Percentiles rank a stretch among this genome's conserved stretches.
Conservation (phyloP, 495 filamentous ascomycete species). For the Penicillium roqueforti region DNA sequence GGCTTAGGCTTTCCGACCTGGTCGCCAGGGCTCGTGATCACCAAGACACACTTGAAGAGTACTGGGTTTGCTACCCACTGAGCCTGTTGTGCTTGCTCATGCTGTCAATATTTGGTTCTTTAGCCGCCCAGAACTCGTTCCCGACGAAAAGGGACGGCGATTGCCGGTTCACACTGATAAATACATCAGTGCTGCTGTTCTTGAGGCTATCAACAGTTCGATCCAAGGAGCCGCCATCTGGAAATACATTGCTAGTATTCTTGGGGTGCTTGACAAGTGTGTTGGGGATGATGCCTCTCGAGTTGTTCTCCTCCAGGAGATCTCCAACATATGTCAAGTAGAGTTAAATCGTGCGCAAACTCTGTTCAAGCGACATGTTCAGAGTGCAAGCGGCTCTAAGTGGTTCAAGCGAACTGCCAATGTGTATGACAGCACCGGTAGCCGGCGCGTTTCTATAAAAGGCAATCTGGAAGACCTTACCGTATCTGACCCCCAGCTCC, state of each 20-base stretch:
- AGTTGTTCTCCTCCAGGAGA: background rate
- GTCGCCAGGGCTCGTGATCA: background rate
- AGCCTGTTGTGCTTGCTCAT: background rate
- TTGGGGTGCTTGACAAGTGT: background rate
- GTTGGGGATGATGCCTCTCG: background rate
- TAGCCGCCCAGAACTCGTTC: background rate
- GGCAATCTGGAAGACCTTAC: background rate
- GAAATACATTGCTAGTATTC: background rate
- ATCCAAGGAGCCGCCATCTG: background rate
- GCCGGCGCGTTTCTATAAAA: background rate
- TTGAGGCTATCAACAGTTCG: background rate
- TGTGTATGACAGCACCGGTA: background rate
- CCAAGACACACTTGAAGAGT: background rate
- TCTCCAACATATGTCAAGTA: background rate
- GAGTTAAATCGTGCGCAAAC: background rate
- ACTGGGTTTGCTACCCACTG: background rate
- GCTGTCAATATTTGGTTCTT: background rate
- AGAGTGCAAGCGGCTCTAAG: background rate
- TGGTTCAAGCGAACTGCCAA: background rate
- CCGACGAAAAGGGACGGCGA: background rate
- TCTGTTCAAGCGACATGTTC: background rate
- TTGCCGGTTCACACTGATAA: background rate
- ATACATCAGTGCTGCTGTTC: background rate
- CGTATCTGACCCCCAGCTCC: background rate
- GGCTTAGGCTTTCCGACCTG: background rate